Conservation (phyloP, 441 rosid genomes). For the Corymbia calophylla region DNA sequence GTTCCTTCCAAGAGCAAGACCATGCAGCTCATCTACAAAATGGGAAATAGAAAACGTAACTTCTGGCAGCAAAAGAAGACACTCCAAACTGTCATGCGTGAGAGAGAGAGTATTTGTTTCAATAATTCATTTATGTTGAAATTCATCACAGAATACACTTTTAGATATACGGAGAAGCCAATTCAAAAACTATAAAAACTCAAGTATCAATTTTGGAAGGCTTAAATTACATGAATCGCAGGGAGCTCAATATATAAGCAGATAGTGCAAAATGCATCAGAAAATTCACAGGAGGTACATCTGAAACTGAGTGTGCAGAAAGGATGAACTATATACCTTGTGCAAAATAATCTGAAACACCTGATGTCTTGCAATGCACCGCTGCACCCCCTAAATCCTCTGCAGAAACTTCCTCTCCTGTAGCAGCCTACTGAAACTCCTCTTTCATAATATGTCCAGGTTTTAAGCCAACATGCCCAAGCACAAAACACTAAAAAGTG, state of each 20-base stretch:
- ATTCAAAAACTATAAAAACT: background rate
- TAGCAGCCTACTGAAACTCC: conserved; percentile 80
- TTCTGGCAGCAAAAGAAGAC: background rate
- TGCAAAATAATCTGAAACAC: conserved; percentile 96
- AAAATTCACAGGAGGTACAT: conserved; percentile 10
- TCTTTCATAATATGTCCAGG: conserved; percentile 16
- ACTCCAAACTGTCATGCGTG: background rate
- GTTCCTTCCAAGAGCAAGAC: conserved; percentile 87
- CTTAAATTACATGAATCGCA: background rate
- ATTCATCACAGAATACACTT: background rate
- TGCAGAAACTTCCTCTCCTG: conserved; percentile 95
- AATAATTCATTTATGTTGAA: background rate
- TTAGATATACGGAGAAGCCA: background rate
- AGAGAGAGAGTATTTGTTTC: background rate
- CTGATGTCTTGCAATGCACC: conserved; percentile 93
- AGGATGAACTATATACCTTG: conserved; percentile 46
- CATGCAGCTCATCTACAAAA: conserved; percentile 86
- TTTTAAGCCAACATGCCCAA: background rate
- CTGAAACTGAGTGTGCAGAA: background rate
- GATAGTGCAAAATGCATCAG: background rate
- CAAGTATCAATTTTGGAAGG: background rate
- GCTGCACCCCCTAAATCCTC: conserved; percentile 93
- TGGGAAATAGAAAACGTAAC: background rate
- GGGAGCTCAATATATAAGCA: background rate
- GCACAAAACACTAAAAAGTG: background rate